phyloP scores from a whole-genome alignment of 169 alveolate genomes.

The Plasmodium gallinaceum region DNA sequence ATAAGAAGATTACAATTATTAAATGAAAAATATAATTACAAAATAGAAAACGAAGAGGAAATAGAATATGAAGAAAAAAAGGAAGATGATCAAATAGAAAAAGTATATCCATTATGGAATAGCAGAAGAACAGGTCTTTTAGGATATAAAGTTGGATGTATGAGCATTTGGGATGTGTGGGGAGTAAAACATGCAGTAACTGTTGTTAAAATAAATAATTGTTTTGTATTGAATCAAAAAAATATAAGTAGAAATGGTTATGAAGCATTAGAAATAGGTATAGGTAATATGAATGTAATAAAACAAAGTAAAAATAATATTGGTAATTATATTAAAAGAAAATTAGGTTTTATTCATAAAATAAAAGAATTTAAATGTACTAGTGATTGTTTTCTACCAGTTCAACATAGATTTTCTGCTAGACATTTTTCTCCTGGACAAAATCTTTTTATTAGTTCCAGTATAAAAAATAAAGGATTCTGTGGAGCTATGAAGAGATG shows the following conservation, averaged over 20 bases:
- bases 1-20: conserved; percentile 66
- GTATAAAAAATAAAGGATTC: conserved; percentile 89
- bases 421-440: conserved; percentile 92
- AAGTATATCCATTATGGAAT: conserved; percentile 65
- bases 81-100: conserved; percentile 58
- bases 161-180: conserved; percentile 93
- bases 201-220: conserved; percentile 88
- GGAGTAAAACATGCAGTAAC: conserved; percentile 91
- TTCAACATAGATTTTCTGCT: conserved; percentile 88
- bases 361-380: conserved; percentile 90
- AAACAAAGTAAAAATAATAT: conserved; percentile 86
- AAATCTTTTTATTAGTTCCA: conserved; percentile 90
- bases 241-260: conserved; percentile 89
- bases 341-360: conserved; percentile 86
- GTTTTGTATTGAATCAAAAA: conserved; percentile 87
- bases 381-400: conserved; percentile 90
- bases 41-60: conserved; percentile 41
- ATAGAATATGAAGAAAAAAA: conserved; percentile 72
- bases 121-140: conserved; percentile 84
- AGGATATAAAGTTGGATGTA: conserved; percentile 91
- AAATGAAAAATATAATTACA: conserved; percentile 71
- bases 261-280: conserved; percentile 90
- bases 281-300: conserved; percentile 86
- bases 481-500: conserved; percentile 91
- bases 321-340: conserved; percentile 84